phyloP scores from a whole-genome alignment of 2,329 filamentous ascomycete genomes.

The Biscogniauxia mediterranea region DNA sequence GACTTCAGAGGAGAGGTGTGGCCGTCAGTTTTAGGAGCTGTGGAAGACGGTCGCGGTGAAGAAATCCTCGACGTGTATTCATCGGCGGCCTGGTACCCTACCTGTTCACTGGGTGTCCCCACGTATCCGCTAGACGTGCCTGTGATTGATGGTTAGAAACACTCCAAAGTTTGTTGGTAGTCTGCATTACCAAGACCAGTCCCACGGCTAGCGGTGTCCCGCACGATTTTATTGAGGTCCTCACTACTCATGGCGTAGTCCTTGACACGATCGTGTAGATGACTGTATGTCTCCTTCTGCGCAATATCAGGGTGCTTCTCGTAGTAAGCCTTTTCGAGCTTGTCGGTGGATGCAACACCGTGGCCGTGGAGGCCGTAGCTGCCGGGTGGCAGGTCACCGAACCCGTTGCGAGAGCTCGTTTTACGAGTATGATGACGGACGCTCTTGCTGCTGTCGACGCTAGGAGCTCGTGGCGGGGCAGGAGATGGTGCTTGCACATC shows the following conservation, averaged over 20 bases:
- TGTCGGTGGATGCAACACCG: constrained; percentile 71
- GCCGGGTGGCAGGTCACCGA: constrained; percentile 70
- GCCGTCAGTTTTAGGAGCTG: constrained; percentile 38
- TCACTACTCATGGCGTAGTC: constrained; percentile 88
- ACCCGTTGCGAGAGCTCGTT: constrained; percentile 65
- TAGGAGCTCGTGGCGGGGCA: constrained; percentile 54
- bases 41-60: constrained; percentile 59
- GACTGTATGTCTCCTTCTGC: constrained; percentile 67
- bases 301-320: constrained; percentile 83
- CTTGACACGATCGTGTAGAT: constrained; percentile 54
- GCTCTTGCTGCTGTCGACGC: constrained; percentile 33
- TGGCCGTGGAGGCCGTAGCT: constrained; percentile 94
- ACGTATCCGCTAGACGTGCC: constrained; percentile 61
- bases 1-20: constrained; percentile 33
- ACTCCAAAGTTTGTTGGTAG: constrained; percentile 29
- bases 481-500: constrained; percentile 96
- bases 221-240: constrained; percentile 86
- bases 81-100: constrained; percentile 84
- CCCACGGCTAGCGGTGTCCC: constrained; percentile 61
- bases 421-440: constrained; percentile 63
- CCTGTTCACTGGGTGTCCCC: constrained; percentile 84
- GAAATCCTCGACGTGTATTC: constrained; percentile 76
- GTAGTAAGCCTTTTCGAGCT: constrained; percentile 89
- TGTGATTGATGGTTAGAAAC: constrained; percentile 41
- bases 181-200: constrained; percentile 48